These are phyloP conservation scores for Dittrichia graveolens DNA, from an alignment of 129 eudicot genomes.

Conservation along the genomic window DNA sequence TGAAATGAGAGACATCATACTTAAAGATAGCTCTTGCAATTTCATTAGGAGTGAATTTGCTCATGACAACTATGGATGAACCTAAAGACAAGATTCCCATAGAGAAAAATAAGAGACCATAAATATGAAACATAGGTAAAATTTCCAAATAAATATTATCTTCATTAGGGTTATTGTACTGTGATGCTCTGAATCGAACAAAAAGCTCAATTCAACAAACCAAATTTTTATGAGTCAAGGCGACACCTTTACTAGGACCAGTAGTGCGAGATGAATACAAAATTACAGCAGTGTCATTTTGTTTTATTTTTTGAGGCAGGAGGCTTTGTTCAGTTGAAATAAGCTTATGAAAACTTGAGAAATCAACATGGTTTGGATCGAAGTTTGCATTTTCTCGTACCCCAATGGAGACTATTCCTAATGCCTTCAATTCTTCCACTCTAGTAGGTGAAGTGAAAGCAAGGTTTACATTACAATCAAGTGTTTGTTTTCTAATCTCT, in stretches of 20 bases:
- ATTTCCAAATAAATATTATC: slow-evolving; percentile 60
- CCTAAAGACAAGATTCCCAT: no score
- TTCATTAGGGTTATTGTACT: slow-evolving; percentile 34
- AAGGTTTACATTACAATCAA: no score
- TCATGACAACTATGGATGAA: no score
- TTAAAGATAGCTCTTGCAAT: no score
- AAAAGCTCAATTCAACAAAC: slow-evolving; percentile 59
- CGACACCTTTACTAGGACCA: slow-evolving; percentile 69
- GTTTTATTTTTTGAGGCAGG: slow-evolving; percentile 45
- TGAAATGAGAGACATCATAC: slow-evolving; percentile 66
- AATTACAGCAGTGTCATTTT: slow-evolving; percentile 72
- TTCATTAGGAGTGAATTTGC: no score
- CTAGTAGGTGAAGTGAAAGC: slow-evolving; percentile 41
- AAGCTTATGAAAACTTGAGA: slow-evolving; percentile 29
- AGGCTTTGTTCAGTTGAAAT: slow-evolving; percentile 35
- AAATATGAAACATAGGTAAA: slow-evolving; percentile 84
- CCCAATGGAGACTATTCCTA: slow-evolving; percentile 44
- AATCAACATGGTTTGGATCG: not conserved
- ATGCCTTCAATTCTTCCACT: slow-evolving; percentile 29
- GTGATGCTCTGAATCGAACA: slow-evolving; percentile 73
- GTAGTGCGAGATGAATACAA: slow-evolving; percentile 78
- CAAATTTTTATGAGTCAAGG: slow-evolving; percentile 66
- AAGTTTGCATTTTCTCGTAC: slow-evolving; percentile 43
- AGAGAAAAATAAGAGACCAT: slow-evolving; percentile 64
- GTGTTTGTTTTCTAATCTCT: no score